Conservation (phyloP, 371 early-diverging fungal genomes). For the Apophysomyces sp. region DNA sequence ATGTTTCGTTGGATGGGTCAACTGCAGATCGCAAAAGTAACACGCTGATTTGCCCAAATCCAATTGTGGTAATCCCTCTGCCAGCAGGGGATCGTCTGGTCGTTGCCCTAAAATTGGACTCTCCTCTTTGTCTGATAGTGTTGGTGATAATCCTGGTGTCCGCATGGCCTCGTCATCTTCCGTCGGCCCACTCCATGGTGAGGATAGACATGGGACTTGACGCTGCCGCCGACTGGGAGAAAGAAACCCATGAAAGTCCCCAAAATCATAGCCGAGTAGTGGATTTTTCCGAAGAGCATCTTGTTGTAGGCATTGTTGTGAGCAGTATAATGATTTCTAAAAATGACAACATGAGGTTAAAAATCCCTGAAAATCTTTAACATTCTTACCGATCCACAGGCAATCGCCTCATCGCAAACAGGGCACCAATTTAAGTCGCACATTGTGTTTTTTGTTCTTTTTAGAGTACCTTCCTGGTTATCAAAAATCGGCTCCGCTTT, state of each 20-base stretch:
- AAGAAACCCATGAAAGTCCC: slow-evolving; percentile 9
- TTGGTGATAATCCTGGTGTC: background rate
- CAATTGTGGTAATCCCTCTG: background rate
- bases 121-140: background rate
- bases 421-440: slow-evolving; percentile 40
- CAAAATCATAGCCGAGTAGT: slow-evolving; percentile 10
- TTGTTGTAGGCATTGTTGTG: slow-evolving; percentile 8
- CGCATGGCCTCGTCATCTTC: background rate
- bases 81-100: background rate
- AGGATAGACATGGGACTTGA: background rate
- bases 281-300: slow-evolving; percentile 16
- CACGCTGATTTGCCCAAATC: background rate
- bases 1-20: background rate
- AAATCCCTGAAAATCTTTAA: background rate
- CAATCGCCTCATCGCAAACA: slow-evolving; percentile 29
- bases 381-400: slow-evolving; percentile 21
- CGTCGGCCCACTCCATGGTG: background rate
- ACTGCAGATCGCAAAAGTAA: background rate
- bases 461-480: background rate
- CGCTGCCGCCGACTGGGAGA: background rate
- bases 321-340: slow-evolving; percentile 6
- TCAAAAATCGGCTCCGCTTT: background rate
- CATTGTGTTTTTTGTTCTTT: slow-evolving; percentile 10
- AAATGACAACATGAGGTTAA: background rate
- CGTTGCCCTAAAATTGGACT: background rate